These are phyloP conservation scores for Rhizopogon rudus DNA, from an alignment of 768 basidiomycete species.

Conservation along the genomic window DNA sequence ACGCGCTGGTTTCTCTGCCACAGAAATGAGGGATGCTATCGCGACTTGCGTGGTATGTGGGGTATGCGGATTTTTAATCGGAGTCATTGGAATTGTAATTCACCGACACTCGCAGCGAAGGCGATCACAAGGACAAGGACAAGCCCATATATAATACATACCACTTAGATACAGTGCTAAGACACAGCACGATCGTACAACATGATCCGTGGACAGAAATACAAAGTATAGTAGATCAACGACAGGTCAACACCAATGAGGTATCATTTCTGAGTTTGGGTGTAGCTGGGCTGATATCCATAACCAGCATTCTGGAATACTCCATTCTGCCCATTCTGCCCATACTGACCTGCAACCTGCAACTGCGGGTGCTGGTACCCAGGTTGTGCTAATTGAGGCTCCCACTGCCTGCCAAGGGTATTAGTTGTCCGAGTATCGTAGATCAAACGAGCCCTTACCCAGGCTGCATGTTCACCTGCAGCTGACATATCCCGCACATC, in stretches of 20 bases:
- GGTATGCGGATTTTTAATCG: slow-evolving; percentile 33
- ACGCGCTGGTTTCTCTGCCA: slow-evolving; percentile 1
- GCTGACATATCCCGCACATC: slow-evolving; percentile 70
- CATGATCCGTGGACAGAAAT: neutral
- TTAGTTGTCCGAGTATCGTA: neutral
- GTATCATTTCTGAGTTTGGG: slow-evolving; percentile 10
- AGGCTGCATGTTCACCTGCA: slow-evolving; percentile 46
- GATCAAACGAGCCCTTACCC: slow-evolving; percentile 34
- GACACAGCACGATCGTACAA: neutral
- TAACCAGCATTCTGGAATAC: slow-evolving; percentile 8
- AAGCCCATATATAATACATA: neutral
- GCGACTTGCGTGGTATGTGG: slow-evolving; percentile 21
- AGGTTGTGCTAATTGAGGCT: slow-evolving; percentile 28
- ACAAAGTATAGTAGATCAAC: neutral
- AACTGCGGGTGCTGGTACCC: slow-evolving; percentile 34
- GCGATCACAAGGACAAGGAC: slow-evolving; percentile 3
- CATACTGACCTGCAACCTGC: slow-evolving; percentile 11
- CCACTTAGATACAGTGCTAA: neutral
- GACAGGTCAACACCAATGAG: neutral
- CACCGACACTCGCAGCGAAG: slow-evolving; percentile 1
- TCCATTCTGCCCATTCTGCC: neutral
- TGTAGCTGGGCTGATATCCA: slow-evolving; percentile 26
- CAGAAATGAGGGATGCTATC: slow-evolving; percentile 13
- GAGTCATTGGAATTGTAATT: slow-evolving; percentile 20
- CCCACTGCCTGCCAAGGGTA: slow-evolving; percentile 22